Base-by-base conservation (phyloP, 352 stramenopile species). In the Blastocystis sp. region DNA sequence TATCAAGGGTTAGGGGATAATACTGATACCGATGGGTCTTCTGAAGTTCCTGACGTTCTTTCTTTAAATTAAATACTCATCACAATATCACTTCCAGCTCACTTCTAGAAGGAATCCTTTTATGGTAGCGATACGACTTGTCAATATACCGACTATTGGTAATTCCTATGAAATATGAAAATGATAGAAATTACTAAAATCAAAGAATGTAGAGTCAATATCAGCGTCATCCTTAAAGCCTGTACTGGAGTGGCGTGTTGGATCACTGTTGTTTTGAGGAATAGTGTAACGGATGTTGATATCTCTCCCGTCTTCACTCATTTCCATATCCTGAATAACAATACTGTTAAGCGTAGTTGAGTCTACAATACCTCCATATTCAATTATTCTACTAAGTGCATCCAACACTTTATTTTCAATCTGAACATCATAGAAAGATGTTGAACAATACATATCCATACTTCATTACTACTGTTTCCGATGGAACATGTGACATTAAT, bases 281-380 rank as follows among this genome's bases (percentile, higher is more conserved):
- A 81, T 60, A 51, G 22, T 51, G 27, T 62, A 81, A 22, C n/a
- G 70, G 27, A 81, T 22, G 44, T 81, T 81, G 70, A 81, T 81
- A 64, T 81, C 70, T n/a, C 70, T 22, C 5, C 70, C 70, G 24
- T 81, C 51, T 37, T 60, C 44, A 19, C 35, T 51, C 11, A 81
- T 3, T 22, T 81, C 48, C 44, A 81, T 81, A 24, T 60, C 19
- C 22, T 60, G 30, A 51, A 81, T 64, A 7, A 33, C 51, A 64
- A 81, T 64, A 27, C 35, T 66, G 3, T 81, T 40, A 15, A 60
- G 17, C 11, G 70, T 81, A 44, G 40, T 17, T 54, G 24, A n/a
- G 6, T 40, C 30, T 22, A 81, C 24, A 62, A 60, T 11, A 1
- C 70, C 70, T 22, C 70, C 48, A 42, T 53, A 27, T n/a, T 81